Evolutionary conservation across 2,329 filamentous ascomycete species (phyloP).

Genomic region (Cytospora piceae): DNA sequence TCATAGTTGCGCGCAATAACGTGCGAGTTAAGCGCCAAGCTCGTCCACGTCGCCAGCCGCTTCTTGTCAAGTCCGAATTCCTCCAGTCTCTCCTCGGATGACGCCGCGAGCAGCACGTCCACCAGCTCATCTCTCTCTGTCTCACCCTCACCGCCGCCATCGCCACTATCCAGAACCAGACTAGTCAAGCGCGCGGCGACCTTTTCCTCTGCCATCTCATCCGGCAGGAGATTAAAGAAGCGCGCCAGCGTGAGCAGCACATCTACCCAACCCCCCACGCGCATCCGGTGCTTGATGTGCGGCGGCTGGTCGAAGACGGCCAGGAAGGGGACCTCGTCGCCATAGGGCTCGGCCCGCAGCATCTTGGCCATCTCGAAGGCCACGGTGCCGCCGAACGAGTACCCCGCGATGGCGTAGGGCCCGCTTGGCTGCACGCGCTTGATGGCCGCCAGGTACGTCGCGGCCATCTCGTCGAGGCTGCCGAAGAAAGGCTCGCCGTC

Average conservation of each 20-base stretch:
- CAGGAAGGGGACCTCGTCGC: conserved; percentile 47
- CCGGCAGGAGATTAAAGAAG: conserved; percentile 15
- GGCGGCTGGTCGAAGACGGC: conserved; percentile 53
- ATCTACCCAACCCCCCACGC: background rate
- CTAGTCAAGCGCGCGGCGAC: conserved; percentile 7
- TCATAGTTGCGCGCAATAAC: conserved; percentile 48
- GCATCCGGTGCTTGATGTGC: conserved; percentile 40
- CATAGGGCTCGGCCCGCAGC: conserved; percentile 41
- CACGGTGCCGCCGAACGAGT: conserved; percentile 53
- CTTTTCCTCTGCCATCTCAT: conserved; percentile 10
- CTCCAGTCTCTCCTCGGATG: conserved; percentile 21
- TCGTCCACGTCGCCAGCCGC: conserved; percentile 41
- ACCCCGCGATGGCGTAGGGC: conserved; percentile 57
- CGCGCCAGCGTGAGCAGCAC: background rate
- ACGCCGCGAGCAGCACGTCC: background rate
- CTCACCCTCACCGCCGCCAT: too few species aligned
- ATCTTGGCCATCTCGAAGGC: conserved; percentile 56
- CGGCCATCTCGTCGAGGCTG: conserved; percentile 45
- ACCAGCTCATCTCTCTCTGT: too few species aligned
- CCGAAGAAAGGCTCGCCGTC: conserved; percentile 45
- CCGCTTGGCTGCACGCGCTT: conserved; percentile 48
- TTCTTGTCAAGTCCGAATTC: conserved; percentile 39
- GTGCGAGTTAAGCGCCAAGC: conserved; percentile 43
- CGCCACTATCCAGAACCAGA: too few species aligned
- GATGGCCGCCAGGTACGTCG: conserved; percentile 47